phyloP scores from a whole-genome alignment of 2,329 filamentous ascomycete genomes.

The Cylindrodendrum hubeiense region DNA sequence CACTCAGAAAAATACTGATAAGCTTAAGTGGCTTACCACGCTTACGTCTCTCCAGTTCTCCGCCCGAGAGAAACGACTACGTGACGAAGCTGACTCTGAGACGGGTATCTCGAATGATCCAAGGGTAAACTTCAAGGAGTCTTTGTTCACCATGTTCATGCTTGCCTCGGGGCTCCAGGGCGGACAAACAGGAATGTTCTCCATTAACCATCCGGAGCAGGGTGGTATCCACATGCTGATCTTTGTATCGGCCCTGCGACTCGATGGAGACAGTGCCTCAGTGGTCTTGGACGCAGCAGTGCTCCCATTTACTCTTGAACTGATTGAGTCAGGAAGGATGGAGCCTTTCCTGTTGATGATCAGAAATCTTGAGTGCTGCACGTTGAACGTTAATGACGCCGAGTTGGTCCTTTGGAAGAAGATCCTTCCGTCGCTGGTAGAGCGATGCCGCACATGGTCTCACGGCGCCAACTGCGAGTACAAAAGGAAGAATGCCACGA shows the following conservation, averaged over 20 bases:
- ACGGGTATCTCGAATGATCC: constrained; percentile 45
- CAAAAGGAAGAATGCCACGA: constrained; percentile 45
- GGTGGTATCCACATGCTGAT: constrained; percentile 56
- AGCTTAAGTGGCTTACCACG: constrained; percentile 54
- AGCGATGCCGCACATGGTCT: constrained; percentile 63
- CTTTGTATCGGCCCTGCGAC: constrained; percentile 57
- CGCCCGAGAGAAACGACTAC: constrained; percentile 53
- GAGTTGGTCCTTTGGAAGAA: constrained; percentile 69
- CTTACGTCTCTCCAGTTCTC: constrained; percentile 57
- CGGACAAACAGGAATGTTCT: constrained; percentile 58
- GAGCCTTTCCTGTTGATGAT: constrained; percentile 55
- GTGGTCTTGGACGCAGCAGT: constrained; percentile 62
- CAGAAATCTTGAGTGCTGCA: constrained; percentile 51
- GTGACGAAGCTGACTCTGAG: constrained; percentile 41
- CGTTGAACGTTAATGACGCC: constrained; percentile 61
- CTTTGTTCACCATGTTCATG: constrained; percentile 61
- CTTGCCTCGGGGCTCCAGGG: constrained; percentile 59
- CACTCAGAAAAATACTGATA: constrained; percentile 47
- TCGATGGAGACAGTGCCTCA: constrained; percentile 57
- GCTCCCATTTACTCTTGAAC: constrained; percentile 55
- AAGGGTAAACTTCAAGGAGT: constrained; percentile 62
- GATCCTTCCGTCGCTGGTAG: constrained; percentile 56
- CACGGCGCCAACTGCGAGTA: constrained; percentile 60
- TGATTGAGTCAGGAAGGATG: constrained; percentile 49
- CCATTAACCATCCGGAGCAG: constrained; percentile 50